Conservation (phyloP, 75 land plant species). For the Pinus taeda region DNA sequence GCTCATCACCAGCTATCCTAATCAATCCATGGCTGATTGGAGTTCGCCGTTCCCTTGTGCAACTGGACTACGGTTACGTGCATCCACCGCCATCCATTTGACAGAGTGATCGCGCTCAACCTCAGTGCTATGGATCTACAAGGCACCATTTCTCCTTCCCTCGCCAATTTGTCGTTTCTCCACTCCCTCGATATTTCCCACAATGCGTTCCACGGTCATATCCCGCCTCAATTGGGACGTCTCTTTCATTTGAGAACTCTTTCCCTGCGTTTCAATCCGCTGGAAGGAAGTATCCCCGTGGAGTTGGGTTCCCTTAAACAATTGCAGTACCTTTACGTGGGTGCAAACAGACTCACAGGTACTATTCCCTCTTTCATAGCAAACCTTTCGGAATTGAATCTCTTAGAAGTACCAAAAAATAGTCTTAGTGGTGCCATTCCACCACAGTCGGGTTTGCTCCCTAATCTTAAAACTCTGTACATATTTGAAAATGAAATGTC, state of each 20-base stretch:
- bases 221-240: neutral
- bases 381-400: constrained; percentile 4
- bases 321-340: constrained; percentile 7
- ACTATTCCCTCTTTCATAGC: neutral
- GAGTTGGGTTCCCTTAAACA: neutral
- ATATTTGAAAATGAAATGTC: too few relatives aligned
- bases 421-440: neutral
- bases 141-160: neutral
- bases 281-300: constrained; percentile 14
- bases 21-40: neutral
- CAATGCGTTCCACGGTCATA: neutral
- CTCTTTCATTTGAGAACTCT: neutral
- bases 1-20: neutral
- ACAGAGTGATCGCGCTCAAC: neutral
- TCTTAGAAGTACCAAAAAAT: constrained; percentile 1
- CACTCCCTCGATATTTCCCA: neutral
- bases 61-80: constrained; percentile 23
- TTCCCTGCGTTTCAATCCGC: constrained; percentile 10
- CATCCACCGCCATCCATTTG: neutral
- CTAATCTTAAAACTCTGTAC: too few relatives aligned
- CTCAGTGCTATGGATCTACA: neutral
- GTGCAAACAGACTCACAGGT: constrained; percentile 13
- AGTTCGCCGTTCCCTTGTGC: constrained; percentile 6
- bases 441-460: too few relatives aligned
- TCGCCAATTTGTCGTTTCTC: neutral